Conservation (phyloP, 2,329 filamentous ascomycete genomes). For the Ascochyta rabiei region DNA sequence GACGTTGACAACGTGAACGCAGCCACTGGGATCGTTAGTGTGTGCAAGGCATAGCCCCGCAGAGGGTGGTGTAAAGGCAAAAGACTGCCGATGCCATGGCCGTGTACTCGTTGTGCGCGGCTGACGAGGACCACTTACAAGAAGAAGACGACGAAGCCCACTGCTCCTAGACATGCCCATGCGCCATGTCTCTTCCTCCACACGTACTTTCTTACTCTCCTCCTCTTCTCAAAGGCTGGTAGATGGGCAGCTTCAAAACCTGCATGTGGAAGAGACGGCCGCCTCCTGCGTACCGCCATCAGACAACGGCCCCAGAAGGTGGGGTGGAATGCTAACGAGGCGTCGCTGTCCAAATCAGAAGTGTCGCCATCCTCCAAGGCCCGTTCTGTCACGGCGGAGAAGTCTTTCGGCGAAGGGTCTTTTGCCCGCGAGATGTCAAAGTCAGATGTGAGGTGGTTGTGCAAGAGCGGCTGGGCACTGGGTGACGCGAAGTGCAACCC, state of each 20-base stretch:
- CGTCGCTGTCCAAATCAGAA: slow-evolving; percentile 23
- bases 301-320: slow-evolving; percentile 36
- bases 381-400: slow-evolving; percentile 18
- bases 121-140: slow-evolving; percentile 39
- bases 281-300: slow-evolving; percentile 36
- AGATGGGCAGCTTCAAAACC: slow-evolving; percentile 20
- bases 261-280: slow-evolving; percentile 22
- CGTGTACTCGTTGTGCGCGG: slow-evolving; percentile 4
- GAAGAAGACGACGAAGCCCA: slow-evolving; percentile 34
- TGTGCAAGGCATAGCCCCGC: neutral
- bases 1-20: slow-evolving; percentile 51
- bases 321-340: slow-evolving; percentile 12
- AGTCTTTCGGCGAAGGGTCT: slow-evolving; percentile 21
- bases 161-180: slow-evolving; percentile 25
- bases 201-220: slow-evolving; percentile 17
- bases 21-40: slow-evolving; percentile 44
- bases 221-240: slow-evolving; percentile 27
- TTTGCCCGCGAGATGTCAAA: slow-evolving; percentile 22
- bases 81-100: slow-evolving; percentile 4
- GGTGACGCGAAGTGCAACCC: slow-evolving; percentile 14
- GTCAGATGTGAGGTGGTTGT: slow-evolving; percentile 28
- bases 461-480: slow-evolving; percentile 28
- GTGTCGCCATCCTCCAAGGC: slow-evolving; percentile 35
- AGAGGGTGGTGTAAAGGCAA: neutral
- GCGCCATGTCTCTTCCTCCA: slow-evolving; percentile 28